Evolutionary conservation across 768 basidiomycete species (phyloP).

Genomic region (Dendrothele bispora): DNA sequence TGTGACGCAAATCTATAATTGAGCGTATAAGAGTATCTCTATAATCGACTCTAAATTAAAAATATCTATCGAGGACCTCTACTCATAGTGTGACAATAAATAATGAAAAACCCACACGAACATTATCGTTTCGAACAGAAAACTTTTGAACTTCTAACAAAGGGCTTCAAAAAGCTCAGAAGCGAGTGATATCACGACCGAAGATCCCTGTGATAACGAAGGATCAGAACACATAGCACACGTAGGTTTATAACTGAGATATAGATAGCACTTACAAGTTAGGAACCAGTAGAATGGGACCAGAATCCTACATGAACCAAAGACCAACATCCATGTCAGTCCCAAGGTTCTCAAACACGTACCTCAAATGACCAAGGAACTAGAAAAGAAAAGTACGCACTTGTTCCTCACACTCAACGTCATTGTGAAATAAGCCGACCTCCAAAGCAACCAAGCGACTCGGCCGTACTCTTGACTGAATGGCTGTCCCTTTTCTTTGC

Average conservation of each 20-base stretch:
- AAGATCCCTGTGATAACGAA: conserved; percentile 57
- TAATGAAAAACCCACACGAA: too few relatives aligned
- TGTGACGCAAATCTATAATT: too few relatives aligned
- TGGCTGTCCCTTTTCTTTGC: conserved; percentile 34
- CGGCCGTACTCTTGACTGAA: conserved; percentile 64
- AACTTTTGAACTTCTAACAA: too few relatives aligned
- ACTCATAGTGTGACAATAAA: too few relatives aligned
- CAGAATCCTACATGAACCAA: conserved; percentile 58
- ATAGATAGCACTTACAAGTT: conserved; percentile 48
- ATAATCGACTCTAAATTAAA: too few relatives aligned
- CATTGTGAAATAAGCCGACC: conserved; percentile 80
- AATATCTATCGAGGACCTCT: too few relatives aligned
- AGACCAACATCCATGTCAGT: too few relatives aligned
- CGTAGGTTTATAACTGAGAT: conserved; percentile 10
- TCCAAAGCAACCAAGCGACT: conserved; percentile 78
- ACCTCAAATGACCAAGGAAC: background rate
- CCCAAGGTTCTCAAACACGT: too few relatives aligned
- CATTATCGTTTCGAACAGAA: too few relatives aligned
- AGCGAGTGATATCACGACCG: conserved; percentile 71
- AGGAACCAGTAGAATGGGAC: conserved; percentile 75
- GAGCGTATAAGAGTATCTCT: too few relatives aligned
- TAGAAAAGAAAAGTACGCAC: conserved; percentile 33
- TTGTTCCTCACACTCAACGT: conserved; percentile 73
- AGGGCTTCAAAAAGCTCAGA: too few relatives aligned
- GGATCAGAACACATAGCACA: background rate